Conservation (phyloP, 139 green algal species). For the Chlorella vulgaris region DNA sequence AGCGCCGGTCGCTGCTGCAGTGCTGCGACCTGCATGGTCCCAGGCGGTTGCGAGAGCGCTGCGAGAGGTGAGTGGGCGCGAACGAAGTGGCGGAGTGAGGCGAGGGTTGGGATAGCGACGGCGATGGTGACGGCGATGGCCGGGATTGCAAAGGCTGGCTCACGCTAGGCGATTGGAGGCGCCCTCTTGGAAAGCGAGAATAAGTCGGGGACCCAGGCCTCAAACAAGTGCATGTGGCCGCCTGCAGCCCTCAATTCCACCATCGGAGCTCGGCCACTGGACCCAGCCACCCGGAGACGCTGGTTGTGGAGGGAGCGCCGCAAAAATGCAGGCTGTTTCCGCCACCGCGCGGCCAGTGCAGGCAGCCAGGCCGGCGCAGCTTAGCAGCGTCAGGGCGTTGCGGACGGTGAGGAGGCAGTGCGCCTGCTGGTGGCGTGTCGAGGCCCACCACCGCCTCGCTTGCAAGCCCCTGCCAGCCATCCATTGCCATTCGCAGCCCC, state of each 20-base stretch:
- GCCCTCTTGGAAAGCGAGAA: too few relatives aligned
- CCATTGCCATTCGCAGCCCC: too few relatives aligned
- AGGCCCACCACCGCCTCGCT: neutral
- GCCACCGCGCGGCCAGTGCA: constrained; percentile 25
- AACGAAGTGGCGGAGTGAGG: neutral
- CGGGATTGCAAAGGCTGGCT: too few relatives aligned
- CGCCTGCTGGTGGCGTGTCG: neutral
- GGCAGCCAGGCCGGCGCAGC: constrained; percentile 13
- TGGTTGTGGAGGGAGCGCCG: constrained; percentile 10
- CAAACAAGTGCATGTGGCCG: too few relatives aligned
- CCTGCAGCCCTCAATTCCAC: too few relatives aligned
- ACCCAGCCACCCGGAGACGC: too few relatives aligned
- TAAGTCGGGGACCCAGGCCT: too few relatives aligned
- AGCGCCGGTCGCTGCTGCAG: constrained; percentile 11
- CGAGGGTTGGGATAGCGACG: too few relatives aligned
- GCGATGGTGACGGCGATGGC: too few relatives aligned
- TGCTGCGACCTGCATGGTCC: constrained; percentile 3
- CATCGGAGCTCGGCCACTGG: too few relatives aligned
- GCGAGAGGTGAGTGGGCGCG: neutral
- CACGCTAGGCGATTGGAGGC: too few relatives aligned
- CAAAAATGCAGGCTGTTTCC: constrained; percentile 9
- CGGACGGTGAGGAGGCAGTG: constrained; percentile 26
- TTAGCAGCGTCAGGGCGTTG: constrained; percentile 21
- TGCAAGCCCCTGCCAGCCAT: neutral
- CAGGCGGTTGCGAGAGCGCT: neutral